A percentile compares a stretch with the other conserved stretches of the same genome.
These are phyloP conservation scores for Penicillium occitanis DNA, from an alignment of 2,329 filamentous ascomycete genomes.

Conservation along the genomic window DNA sequence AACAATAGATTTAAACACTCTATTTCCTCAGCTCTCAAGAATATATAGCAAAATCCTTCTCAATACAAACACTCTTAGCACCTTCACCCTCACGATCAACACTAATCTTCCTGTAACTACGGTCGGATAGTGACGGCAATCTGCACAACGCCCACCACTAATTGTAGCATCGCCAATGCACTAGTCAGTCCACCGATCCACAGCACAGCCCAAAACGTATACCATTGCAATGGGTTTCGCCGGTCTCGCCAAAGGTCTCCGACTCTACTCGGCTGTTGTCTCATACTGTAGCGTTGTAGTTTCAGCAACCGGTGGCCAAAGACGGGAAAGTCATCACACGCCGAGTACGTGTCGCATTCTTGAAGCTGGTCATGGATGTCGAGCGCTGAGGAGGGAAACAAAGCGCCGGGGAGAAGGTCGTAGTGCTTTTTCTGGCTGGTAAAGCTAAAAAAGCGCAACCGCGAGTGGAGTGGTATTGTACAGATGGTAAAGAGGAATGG, in stretches of 20 bases:
- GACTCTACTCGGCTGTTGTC: conserved; percentile 24
- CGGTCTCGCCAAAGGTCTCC: conserved; percentile 26
- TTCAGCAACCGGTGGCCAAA: conserved; percentile 15
- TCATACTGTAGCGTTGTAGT: conserved; percentile 20
- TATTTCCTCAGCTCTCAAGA: neutral
- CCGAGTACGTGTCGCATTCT: conserved; percentile 10
- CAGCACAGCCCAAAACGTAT: conserved; percentile 30
- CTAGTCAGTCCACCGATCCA: conserved; percentile 24
- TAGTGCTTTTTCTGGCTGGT: neutral
- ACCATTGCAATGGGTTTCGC: conserved; percentile 26
- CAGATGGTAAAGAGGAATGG: conserved; percentile 7
- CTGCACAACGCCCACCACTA: conserved; percentile 13
- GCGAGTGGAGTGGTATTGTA: neutral
- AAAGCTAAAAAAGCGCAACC: neutral
- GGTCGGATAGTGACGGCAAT: conserved; percentile 1
- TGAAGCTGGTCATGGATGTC: conserved; percentile 11
- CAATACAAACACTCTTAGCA: neutral
- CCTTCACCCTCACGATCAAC: neutral
- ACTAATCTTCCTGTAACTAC: neutral
- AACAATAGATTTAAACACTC: neutral
- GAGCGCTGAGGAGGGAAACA: conserved; percentile 11
- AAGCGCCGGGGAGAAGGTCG: neutral
- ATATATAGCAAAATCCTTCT: neutral
- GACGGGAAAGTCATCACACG: conserved; percentile 15
- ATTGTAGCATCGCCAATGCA: conserved; percentile 23